A percentile compares a stretch with the other conserved stretches of the same genome.
phyloP scores from a whole-genome alignment of 1,284 basidiomycete genomes.

The Cystobasidium pallidum region DNA sequence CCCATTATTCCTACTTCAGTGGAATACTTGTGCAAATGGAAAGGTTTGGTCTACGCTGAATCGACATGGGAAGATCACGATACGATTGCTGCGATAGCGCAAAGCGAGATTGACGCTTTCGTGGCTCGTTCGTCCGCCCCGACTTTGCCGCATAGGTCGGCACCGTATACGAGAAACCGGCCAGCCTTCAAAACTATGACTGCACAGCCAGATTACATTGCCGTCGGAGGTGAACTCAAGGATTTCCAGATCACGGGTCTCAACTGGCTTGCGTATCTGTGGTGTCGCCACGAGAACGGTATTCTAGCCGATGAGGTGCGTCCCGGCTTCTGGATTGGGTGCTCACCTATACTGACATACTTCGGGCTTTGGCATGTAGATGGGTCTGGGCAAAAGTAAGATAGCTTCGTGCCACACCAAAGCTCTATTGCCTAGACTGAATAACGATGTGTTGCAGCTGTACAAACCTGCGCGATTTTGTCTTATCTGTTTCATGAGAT shows the following conservation, averaged over 20 bases:
- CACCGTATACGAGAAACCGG: conserved; percentile 70
- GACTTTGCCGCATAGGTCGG: conserved; percentile 85
- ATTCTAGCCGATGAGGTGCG: conserved; percentile 88
- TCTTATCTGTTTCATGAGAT: conserved; percentile 93
- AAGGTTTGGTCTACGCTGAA: conserved; percentile 87
- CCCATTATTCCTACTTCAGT: conserved; percentile 55
- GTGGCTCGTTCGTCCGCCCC: conserved; percentile 74
- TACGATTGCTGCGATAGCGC: conserved; percentile 56
- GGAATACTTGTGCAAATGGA: conserved; percentile 98
- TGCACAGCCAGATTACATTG: conserved; percentile 87
- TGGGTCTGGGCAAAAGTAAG: conserved; percentile 89
- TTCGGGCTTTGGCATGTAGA: conserved; percentile 58
- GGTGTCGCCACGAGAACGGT: conserved; percentile 93
- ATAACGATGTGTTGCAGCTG: conserved; percentile 59
- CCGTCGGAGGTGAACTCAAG: conserved; percentile 77
- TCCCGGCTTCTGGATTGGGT: background rate
- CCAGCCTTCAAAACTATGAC: conserved; percentile 84
- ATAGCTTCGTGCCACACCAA: background rate
- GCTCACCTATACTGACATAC: background rate
- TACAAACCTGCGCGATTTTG: conserved; percentile 94
- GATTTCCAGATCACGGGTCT: conserved; percentile 98
- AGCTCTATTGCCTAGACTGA: background rate
- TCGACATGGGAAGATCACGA: conserved; percentile 89
- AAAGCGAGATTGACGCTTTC: conserved; percentile 77
- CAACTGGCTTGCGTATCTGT: conserved; percentile 97